Base-by-base conservation (phyloP, 2,329 filamentous ascomycete genomes). In the Metarhizium guizhouense region DNA sequence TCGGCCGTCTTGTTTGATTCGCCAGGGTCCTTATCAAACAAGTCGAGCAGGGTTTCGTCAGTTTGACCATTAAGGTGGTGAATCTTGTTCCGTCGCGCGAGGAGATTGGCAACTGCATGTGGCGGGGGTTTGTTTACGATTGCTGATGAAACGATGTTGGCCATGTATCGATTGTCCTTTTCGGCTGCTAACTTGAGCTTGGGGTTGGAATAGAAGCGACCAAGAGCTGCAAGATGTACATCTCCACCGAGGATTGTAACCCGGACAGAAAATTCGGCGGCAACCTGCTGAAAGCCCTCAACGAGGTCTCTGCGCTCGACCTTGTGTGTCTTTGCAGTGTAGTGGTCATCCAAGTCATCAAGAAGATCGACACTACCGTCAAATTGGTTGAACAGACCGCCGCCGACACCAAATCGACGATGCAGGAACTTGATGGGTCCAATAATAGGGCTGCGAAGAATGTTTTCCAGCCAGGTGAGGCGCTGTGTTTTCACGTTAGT, bases 41-140 rank as follows among this genome's bases (percentile, higher is more conserved):
- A 84, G n/a, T 88, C 85, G 62, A 97, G 85, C 70, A 97, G 84
- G 45, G 94, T 92, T 74, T 99, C 94, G 64, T 96, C 90, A 0
- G 94, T 99, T 55, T 90, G 73, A 34, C 69, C 64, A 68, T 86
- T 80, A 51, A 88, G 72, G 61, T 87, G 85, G 63, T 88, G 85
- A 52, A 87, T 82, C 72, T 85, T 96, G 76, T 97, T 97, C 57
- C 94, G 82, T 66, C 87, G 86, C 57, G 95, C 93, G 54, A 99
- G 80, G 51, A 96, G 82, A 69, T 99, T 95, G 11, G 91, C 91
- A 66, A 99, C 87, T 63, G 74, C 92, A 68, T 87, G 84, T 1
- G 93, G 90, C 14, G 92, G 90, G 2, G 94, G 94, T 63, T 93
- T 93, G 69, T 99, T 96, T 61, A 95, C 92, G 65, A 99, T 97